phyloP scores from a whole-genome alignment of 108 stramenopile genomes.

The Ochromonas danica region DNA sequence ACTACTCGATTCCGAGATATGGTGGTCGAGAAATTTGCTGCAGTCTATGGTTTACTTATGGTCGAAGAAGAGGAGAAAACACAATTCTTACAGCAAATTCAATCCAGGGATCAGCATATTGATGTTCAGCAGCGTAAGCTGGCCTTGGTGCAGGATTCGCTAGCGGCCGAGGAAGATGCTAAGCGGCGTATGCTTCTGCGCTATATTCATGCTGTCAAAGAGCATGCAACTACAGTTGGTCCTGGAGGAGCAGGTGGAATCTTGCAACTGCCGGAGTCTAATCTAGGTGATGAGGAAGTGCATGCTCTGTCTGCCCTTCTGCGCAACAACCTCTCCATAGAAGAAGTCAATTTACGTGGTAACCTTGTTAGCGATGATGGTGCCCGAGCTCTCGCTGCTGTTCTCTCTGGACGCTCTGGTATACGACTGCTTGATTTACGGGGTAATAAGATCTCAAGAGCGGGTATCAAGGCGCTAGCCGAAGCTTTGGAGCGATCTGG shows the following conservation, averaged over 20 bases:
- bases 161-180: conserved; percentile 73
- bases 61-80: conserved; percentile 64
- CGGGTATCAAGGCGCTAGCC: conserved; percentile 67
- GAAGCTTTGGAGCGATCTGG: conserved; percentile 69
- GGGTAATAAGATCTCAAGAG: conserved; percentile 59
- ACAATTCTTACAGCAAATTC: conserved; percentile 37
- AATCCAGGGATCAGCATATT: conserved; percentile 52
- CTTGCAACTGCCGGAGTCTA: conserved; percentile 70
- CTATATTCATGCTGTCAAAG: conserved; percentile 76
- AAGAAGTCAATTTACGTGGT: conserved; percentile 66
- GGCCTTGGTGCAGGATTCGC: conserved; percentile 47
- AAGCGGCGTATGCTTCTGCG: conserved; percentile 72
- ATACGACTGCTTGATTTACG: conserved; percentile 66
- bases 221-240: conserved; percentile 40
- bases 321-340: conserved; percentile 65
- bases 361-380: conserved; percentile 70
- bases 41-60: conserved; percentile 60
- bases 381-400: conserved; percentile 68
- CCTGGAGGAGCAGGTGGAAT: conserved; percentile 54
- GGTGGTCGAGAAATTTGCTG: conserved; percentile 56
- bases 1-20: conserved; percentile 63
- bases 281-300: conserved; percentile 63
- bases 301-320: conserved; percentile 72
- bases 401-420: conserved; percentile 58
- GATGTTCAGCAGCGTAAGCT: conserved; percentile 46